These are phyloP conservation scores for Neurospora sp. DNA, from an alignment of 2,329 filamentous ascomycete genomes.

Conservation along the genomic window DNA sequence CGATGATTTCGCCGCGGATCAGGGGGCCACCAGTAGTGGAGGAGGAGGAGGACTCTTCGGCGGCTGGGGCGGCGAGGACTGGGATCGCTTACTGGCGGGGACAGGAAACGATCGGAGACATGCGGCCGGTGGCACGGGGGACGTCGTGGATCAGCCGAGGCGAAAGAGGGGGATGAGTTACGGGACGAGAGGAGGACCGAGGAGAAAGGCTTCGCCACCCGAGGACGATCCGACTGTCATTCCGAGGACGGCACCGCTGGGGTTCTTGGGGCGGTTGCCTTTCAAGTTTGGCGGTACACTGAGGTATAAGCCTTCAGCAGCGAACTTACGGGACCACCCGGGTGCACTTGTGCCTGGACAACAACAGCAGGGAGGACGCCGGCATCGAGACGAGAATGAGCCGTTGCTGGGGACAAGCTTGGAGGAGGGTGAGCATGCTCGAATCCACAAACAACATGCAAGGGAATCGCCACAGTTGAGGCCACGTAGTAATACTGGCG, in stretches of 20 bases:
- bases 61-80: slow-evolving; percentile 71
- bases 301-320: slow-evolving; percentile 82
- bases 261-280: slow-evolving; percentile 73
- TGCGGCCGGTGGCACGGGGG: slow-evolving; percentile 14
- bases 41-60: slow-evolving; percentile 54
- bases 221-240: slow-evolving; percentile 84
- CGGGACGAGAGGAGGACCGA: slow-evolving; percentile 45
- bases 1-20: slow-evolving; percentile 28
- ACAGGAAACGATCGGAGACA: slow-evolving; percentile 30
- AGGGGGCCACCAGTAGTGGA: slow-evolving; percentile 26
- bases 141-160: slow-evolving; percentile 53
- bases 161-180: slow-evolving; percentile 84
- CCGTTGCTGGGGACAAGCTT: slow-evolving; percentile 54
- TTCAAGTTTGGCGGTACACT: slow-evolving; percentile 76
- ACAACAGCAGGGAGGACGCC: slow-evolving; percentile 18
- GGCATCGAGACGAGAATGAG: slow-evolving; percentile 43
- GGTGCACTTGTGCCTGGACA: slow-evolving; percentile 31
- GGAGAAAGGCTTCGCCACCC: slow-evolving; percentile 37
- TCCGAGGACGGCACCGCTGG: slow-evolving; percentile 73
- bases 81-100: slow-evolving; percentile 70
- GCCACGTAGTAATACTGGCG: slow-evolving; percentile 67
- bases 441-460: slow-evolving; percentile 14
- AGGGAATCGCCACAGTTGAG: slow-evolving; percentile 27
- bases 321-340: slow-evolving; percentile 80
- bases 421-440: slow-evolving; percentile 34